Conservation (phyloP, 208 protist species). For the Crithidia brevicula region DNA sequence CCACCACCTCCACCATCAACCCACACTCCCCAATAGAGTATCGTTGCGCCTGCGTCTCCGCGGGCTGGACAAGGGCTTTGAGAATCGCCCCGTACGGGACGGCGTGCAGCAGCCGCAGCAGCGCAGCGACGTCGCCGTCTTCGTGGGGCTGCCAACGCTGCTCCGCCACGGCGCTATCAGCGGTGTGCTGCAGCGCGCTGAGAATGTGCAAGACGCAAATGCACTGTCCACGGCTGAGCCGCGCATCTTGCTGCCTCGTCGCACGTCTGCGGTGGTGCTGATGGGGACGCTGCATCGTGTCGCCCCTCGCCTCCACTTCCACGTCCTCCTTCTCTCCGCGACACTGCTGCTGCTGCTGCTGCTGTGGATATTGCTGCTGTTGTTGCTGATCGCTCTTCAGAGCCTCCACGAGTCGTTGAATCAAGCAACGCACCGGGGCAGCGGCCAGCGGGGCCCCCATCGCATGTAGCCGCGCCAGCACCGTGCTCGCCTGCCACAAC, state of each 20-base stretch:
- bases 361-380: neutral
- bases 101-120: conserved; percentile 21
- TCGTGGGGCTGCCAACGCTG: conserved; percentile 13
- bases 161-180: conserved; percentile 10
- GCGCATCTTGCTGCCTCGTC: no score
- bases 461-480: conserved; percentile 37
- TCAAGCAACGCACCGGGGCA: conserved; percentile 21
- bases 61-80: neutral
- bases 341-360: neutral
- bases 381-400: conserved; percentile 5
- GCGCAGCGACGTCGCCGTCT: conserved; percentile 13
- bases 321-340: no score
- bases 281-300: no score
- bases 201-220: conserved; percentile 25
- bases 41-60: conserved; percentile 8
- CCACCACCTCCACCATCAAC: conserved; percentile 31
- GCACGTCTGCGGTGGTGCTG: no score
- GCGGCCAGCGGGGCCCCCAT: conserved; percentile 28
- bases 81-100: conserved; percentile 28
- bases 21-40: conserved; percentile 35
- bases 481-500: conserved; percentile 27
- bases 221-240: conserved; percentile 10
- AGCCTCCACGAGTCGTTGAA: conserved; percentile 29
- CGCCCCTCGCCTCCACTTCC: no score
- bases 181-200: conserved; percentile 20